Percentiles rank a stretch among this genome's conserved stretches.
Evolutionary conservation across 257 asterid species (phyloP).

Genomic region (Salvia rosmarinus): DNA sequence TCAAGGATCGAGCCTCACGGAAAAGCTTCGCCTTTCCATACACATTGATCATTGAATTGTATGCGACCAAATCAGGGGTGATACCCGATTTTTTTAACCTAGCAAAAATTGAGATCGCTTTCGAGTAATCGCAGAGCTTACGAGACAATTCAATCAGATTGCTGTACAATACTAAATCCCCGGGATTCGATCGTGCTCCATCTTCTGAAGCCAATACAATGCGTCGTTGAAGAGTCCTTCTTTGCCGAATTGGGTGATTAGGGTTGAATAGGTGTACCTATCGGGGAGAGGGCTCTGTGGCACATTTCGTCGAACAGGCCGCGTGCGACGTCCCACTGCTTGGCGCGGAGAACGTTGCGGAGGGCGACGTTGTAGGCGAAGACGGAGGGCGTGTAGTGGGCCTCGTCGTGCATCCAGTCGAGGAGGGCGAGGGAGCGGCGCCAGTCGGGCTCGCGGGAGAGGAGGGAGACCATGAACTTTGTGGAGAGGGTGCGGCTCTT

Average conservation of each 20-base stretch:
- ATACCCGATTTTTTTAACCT: conserved; percentile 80
- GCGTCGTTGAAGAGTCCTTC: conserved; percentile 90
- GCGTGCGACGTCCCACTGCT: conserved; percentile 71
- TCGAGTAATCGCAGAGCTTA: conserved; percentile 74
- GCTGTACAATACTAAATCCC: conserved; percentile 87
- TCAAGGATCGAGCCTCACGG: conserved; percentile 66
- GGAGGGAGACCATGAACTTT: conserved; percentile 78
- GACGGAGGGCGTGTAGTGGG: conserved; percentile 76
- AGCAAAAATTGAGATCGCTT: conserved; percentile 79
- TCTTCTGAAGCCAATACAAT: conserved; percentile 91
- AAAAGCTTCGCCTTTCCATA: conserved; percentile 96
- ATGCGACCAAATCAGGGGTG: conserved; percentile 81
- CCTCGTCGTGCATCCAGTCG: conserved; percentile 88
- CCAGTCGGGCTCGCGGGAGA: conserved; percentile 87
- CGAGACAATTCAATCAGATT: conserved; percentile 89
- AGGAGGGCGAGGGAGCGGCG: conserved; percentile 85
- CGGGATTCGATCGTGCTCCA: conserved; percentile 84
- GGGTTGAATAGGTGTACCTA: conserved; percentile 85
- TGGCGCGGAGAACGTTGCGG: conserved; percentile 76
- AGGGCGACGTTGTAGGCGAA: conserved; percentile 92
- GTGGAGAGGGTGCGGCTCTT: conserved; percentile 61
- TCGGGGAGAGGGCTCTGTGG: conserved; percentile 74
- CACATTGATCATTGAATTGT: conserved; percentile 87
- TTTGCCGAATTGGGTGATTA: conserved; percentile 83
- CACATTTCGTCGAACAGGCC: conserved; percentile 99